phyloP scores from a whole-genome alignment of 2,329 filamentous ascomycete genomes.

The Septoria petroselini region DNA sequence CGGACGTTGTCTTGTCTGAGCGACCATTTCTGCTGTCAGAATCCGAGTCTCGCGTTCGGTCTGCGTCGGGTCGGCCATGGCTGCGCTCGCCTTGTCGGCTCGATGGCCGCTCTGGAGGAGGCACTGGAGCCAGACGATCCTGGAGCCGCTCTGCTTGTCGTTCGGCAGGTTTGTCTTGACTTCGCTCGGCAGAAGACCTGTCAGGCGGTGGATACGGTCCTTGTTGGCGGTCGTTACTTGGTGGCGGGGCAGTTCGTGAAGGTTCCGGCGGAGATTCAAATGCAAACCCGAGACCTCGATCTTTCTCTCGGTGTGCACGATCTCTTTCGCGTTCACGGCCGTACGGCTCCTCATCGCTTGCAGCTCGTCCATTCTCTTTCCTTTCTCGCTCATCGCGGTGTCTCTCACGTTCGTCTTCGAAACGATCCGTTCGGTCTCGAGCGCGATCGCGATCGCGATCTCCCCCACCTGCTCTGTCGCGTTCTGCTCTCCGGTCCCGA shows the following conservation, averaged over 20 bases:
- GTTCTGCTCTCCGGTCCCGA: slow-evolving; percentile 24
- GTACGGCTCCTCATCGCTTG: slow-evolving; percentile 28
- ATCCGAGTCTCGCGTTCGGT: slow-evolving; percentile 12
- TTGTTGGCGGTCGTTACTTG: slow-evolving; percentile 20
- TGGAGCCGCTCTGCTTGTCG: background rate
- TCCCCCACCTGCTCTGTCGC: slow-evolving; percentile 21
- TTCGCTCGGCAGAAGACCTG: slow-evolving; percentile 2
- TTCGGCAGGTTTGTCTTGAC: background rate
- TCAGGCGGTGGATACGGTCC: slow-evolving; percentile 8
- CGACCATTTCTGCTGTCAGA: slow-evolving; percentile 19
- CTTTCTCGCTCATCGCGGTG: slow-evolving; percentile 25
- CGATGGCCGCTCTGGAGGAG: slow-evolving; percentile 14
- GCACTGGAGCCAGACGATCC: slow-evolving; percentile 2
- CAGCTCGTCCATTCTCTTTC: slow-evolving; percentile 15
- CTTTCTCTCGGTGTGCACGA: slow-evolving; percentile 27
- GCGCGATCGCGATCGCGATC: slow-evolving; percentile 22
- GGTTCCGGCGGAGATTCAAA: slow-evolving; percentile 33
- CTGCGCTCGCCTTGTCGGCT: slow-evolving; percentile 16
- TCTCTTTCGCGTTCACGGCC: slow-evolving; percentile 32
- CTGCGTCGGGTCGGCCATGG: slow-evolving; percentile 10
- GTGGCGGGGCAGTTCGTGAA: slow-evolving; percentile 23
- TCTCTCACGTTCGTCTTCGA: slow-evolving; percentile 21
- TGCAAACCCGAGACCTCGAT: slow-evolving; percentile 36
- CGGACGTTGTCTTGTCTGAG: slow-evolving; percentile 28
- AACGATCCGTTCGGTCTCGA: slow-evolving; percentile 24